A percentile compares a stretch with the other conserved stretches of the same genome.
Evolutionary conservation across 164 flowering plant species (phyloP).

Genomic region (Sedum album): DNA sequence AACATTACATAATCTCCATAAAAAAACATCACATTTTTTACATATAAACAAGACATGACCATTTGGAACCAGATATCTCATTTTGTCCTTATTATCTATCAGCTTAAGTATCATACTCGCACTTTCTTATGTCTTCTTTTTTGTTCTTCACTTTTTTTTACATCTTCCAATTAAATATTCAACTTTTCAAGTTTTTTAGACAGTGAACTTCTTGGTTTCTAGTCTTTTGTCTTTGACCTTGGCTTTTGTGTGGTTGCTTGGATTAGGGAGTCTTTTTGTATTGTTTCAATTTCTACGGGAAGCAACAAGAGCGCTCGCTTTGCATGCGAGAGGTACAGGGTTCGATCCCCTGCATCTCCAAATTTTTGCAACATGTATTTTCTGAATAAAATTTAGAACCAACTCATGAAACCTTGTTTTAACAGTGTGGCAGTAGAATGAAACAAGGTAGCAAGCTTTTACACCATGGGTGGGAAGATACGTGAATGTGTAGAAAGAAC

Average conservation of each 20-base stretch:
- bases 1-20: no score
- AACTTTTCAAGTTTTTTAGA: neutral
- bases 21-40: no score
- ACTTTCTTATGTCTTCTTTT: neutral
- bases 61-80: neutral
- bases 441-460: no score
- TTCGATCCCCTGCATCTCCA: slow-evolving; percentile 37
- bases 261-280: no score
- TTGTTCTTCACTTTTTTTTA: neutral
- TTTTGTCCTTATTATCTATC: neutral
- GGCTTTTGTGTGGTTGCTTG: no score
- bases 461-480: neutral
- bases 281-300: no score
- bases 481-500: neutral
- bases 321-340: slow-evolving; percentile 36
- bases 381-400: no score
- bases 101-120: neutral
- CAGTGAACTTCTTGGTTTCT: neutral
- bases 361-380: no score
- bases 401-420: no score
- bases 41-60: neutral
- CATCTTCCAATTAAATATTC: neutral
- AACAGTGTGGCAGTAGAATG: no score
- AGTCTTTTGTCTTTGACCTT: neutral
- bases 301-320: slow-evolving; percentile 78